Evolutionary conservation across 2,329 filamentous ascomycete genomes (phyloP).

Genomic region (Tolypocladium tundrense): DNA sequence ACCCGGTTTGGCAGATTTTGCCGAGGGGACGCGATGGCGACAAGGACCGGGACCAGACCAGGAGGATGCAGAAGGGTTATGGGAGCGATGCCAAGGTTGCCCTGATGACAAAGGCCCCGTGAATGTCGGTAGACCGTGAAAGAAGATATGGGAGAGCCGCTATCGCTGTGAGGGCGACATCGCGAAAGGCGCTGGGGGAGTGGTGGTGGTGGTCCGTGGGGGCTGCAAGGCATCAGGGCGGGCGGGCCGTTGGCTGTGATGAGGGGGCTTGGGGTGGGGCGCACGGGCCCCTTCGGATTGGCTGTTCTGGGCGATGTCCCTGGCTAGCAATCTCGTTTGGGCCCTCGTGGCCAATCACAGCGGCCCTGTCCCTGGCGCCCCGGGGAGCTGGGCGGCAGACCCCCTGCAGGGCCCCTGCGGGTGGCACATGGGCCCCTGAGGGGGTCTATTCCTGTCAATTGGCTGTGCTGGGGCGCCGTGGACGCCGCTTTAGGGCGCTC

Average conservation of each 20-base stretch:
- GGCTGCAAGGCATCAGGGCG: not conserved
- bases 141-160: too few species aligned
- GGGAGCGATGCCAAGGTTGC: too few species aligned
- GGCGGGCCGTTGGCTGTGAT: not conserved
- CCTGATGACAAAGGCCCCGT: too few species aligned
- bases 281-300: not conserved
- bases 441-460: not conserved
- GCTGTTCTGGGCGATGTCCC: not conserved
- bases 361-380: not conserved
- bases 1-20: too few species aligned
- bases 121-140: too few species aligned
- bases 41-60: too few species aligned
- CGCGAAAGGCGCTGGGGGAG: too few species aligned
- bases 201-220: too few species aligned
- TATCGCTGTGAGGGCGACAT: too few species aligned
- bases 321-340: slow-evolving; percentile 7
- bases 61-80: too few species aligned
- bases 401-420: not conserved
- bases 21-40: too few species aligned
- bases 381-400: not conserved
- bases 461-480: not conserved
- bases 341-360: not conserved
- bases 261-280: not conserved
- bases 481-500: not conserved
- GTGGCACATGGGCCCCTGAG: not conserved